These are phyloP conservation scores for Umbilicus rupestris DNA, from an alignment of 164 flowering plant genomes.

Conservation along the genomic window DNA sequence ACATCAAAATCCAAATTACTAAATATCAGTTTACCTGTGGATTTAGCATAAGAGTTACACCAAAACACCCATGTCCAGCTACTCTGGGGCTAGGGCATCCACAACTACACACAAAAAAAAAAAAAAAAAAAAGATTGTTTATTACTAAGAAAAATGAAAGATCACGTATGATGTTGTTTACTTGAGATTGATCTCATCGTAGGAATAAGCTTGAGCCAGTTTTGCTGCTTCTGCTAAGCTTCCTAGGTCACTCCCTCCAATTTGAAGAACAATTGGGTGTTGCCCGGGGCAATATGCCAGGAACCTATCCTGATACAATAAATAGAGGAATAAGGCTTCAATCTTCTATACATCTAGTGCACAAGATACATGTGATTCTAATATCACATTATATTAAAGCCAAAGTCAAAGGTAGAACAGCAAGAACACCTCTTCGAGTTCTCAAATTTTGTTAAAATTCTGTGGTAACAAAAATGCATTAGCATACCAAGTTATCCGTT, in stretches of 20 bases:
- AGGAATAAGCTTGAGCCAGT: conserved; percentile 66
- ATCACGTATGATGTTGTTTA: conserved; percentile 19
- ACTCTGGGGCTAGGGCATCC: conserved; percentile 96
- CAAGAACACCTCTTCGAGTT: neutral
- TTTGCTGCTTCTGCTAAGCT: conserved; percentile 79
- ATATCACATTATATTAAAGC: neutral
- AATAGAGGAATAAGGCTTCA: neutral
- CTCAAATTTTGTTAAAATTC: too few species aligned
- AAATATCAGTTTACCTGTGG: conserved; percentile 58
- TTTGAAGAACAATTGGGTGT: conserved; percentile 90
- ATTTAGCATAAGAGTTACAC: conserved; percentile 80
- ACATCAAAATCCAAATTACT: neutral
- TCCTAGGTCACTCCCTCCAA: conserved; percentile 86
- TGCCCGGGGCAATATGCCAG: conserved; percentile 83
- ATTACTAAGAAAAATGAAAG: conserved; percentile 4
- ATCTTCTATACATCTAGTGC: neutral
- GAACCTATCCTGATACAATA: conserved; percentile 67
- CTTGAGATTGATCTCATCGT: conserved; percentile 95
- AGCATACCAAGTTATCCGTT: conserved; percentile 62
- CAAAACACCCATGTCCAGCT: conserved; percentile 98
- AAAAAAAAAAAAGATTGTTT: neutral
- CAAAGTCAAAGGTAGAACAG: neutral
- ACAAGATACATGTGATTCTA: neutral
- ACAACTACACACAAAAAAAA: conserved; percentile 40
- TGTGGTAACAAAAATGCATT: neutral